Evolutionary conservation across 345 rosid species (phyloP).

Genomic region (Citrus reticulata): DNA sequence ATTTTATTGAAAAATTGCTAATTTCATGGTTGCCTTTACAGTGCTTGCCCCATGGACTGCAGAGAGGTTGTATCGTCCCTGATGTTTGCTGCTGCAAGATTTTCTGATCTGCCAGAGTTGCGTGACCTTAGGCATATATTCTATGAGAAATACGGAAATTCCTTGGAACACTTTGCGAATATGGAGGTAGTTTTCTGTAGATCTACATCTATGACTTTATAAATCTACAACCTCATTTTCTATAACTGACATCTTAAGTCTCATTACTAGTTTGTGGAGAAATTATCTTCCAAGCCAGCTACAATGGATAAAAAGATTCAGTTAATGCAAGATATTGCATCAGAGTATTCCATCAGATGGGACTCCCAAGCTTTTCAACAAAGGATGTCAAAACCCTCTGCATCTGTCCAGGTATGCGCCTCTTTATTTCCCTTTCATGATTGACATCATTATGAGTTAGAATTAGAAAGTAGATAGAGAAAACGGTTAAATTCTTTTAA

Average conservation of each 20-base stretch:
- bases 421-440: conserved; percentile 11
- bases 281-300: conserved; percentile 47
- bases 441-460: background rate
- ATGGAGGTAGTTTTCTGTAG: conserved; percentile 52
- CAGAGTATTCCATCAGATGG: conserved; percentile 78
- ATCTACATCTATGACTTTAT: conserved; percentile 7
- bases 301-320: conserved; percentile 60
- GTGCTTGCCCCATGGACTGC: conserved; percentile 87
- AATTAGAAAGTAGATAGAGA: background rate
- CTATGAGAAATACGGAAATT: conserved; percentile 71
- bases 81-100: conserved; percentile 94
- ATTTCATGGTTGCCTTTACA: conserved; percentile 23
- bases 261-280: conserved; percentile 61
- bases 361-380: conserved; percentile 61
- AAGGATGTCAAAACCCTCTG: conserved; percentile 39
- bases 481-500: background rate
- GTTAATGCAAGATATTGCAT: conserved; percentile 71
- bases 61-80: conserved; percentile 77
- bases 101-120: conserved; percentile 87
- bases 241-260: conserved; percentile 18
- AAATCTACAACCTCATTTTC: background rate
- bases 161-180: conserved; percentile 61
- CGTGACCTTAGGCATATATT: conserved; percentile 84
- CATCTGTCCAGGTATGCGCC: conserved; percentile 42
- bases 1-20: background rate